Evolutionary conservation across 768 basidiomycete species (phyloP).

Genomic region (Postia placenta): DNA sequence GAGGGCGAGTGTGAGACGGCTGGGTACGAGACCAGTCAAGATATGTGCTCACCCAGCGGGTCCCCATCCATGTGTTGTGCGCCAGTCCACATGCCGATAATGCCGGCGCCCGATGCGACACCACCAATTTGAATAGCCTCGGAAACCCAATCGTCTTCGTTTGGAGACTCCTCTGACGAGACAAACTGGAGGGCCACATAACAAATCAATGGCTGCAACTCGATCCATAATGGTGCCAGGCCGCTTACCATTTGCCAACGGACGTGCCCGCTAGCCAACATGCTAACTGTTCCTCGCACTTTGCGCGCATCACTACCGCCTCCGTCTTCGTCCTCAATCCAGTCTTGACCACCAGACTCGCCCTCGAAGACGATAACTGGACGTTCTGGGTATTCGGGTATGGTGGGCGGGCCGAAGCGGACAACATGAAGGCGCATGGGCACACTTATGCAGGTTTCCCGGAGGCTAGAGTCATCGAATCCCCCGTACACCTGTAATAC

Average conservation of each 20-base stretch:
- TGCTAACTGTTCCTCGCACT: constrained; percentile 38
- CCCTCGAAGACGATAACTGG: constrained; percentile 49
- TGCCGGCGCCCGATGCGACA: constrained; percentile 43
- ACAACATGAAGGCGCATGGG: constrained; percentile 40
- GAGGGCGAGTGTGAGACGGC: not conserved
- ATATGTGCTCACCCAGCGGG: constrained; percentile 31
- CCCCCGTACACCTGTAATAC: constrained; percentile 4
- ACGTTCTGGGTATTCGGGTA: constrained; percentile 22
- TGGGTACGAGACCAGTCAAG: not conserved
- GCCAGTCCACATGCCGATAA: constrained; percentile 54
- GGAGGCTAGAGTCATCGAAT: constrained; percentile 12
- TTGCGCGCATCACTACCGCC: constrained; percentile 29
- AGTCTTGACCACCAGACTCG: constrained; percentile 28
- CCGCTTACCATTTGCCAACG: constrained; percentile 43
- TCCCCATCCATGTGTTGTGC: constrained; percentile 37
- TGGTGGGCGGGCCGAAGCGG: constrained; percentile 19
- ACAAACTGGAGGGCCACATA: not conserved
- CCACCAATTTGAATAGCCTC: constrained; percentile 54
- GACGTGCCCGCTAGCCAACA: constrained; percentile 43
- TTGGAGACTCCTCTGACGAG: not conserved
- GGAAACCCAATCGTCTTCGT: constrained; percentile 35
- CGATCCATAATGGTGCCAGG: not conserved
- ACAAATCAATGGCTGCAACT: not conserved
- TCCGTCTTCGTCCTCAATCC: not conserved
- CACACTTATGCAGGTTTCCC: constrained; percentile 46